Evolutionary conservation across 768 basidiomycete species (phyloP).

Genomic region (Suillus fuscotomentosus): DNA sequence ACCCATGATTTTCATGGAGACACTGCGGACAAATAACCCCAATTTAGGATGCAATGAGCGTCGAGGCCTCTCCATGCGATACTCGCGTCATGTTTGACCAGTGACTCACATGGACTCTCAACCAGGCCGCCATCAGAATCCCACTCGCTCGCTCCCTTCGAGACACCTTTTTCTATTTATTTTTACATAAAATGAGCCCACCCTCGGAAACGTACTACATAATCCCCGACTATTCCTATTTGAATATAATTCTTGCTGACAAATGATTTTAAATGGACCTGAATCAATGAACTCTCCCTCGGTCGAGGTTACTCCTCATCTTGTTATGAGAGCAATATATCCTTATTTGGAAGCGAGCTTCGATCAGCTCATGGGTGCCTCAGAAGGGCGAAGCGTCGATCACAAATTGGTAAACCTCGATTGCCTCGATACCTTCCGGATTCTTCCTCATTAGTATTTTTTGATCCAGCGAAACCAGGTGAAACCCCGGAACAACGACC

Average conservation of each 20-base stretch:
- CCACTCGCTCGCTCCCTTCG: neutral
- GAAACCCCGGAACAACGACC: conserved; percentile 3
- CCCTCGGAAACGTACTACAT: conserved; percentile 6
- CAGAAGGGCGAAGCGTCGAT: conserved; percentile 18
- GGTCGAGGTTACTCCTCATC: conserved; percentile 5
- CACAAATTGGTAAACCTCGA: conserved; percentile 13
- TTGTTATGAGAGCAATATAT: conserved; percentile 13
- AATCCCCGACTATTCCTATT: conserved; percentile 8
- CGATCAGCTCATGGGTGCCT: conserved; percentile 20
- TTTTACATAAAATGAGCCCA: neutral
- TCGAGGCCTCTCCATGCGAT: conserved; percentile 1
- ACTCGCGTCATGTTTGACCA: conserved; percentile 1
- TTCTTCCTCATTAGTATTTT: neutral
- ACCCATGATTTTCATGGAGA: conserved; percentile 17
- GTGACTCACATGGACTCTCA: neutral
- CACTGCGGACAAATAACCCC: conserved; percentile 14
- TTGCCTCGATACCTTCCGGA: conserved; percentile 13
- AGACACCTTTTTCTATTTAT: neutral
- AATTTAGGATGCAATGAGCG: conserved; percentile 3
- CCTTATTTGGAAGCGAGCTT: conserved; percentile 12
- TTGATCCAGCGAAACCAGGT: conserved; percentile 4
- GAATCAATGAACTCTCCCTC: conserved; percentile 2
- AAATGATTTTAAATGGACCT: neutral
- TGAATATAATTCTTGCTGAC: neutral
- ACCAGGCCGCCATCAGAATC: neutral